These are phyloP conservation scores for Solanum infundibuliforme DNA, from an alignment of 257 asterid species.

Conservation along the genomic window DNA sequence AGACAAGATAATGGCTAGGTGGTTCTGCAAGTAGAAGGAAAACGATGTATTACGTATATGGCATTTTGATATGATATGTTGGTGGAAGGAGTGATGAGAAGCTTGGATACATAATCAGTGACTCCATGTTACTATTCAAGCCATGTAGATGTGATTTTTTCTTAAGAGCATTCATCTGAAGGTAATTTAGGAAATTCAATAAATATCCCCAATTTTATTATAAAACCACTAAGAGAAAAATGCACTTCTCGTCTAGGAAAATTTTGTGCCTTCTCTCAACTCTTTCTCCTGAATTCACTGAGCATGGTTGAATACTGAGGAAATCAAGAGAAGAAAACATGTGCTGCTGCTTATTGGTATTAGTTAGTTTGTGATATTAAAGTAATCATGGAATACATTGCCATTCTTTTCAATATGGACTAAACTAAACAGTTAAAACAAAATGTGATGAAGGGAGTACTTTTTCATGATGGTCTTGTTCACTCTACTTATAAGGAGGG, in stretches of 20 bases:
- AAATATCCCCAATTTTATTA: neutral
- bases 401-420: neutral
- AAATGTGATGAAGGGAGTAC: neutral
- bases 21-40: constrained; percentile 37
- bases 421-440: neutral
- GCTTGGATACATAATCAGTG: neutral
- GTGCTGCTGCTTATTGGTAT: neutral
- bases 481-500: neutral
- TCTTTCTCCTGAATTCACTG: neutral
- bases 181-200: neutral
- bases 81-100: neutral
- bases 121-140: neutral
- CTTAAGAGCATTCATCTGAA: neutral
- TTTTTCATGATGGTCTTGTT: neutral
- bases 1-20: constrained; percentile 34
- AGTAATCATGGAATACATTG: neutral
- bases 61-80: neutral
- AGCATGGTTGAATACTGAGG: neutral
- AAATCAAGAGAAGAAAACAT: neutral
- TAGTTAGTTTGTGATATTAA: neutral
- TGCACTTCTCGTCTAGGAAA: neutral
- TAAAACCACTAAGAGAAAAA: neutral
- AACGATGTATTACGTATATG: neutral
- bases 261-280: neutral
- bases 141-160: neutral